Base-by-base conservation (phyloP, 1,284 basidiomycete genomes). In the Naganishia cerealis region DNA sequence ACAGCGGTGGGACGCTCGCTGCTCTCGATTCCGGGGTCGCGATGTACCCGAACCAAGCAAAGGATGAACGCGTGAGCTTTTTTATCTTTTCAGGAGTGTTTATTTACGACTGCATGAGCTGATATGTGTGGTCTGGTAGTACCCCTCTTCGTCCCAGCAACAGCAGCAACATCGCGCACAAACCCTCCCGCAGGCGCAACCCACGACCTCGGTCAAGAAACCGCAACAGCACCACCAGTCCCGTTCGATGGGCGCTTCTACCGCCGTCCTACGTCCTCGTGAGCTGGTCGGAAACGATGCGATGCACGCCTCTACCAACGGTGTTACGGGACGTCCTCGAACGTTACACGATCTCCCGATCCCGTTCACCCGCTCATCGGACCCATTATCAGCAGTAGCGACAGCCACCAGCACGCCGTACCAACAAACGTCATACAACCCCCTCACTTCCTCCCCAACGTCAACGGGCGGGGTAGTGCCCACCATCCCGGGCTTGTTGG, bases 161-260 rank as follows among this genome's bases (percentile, higher is more conserved):
- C 46, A 24, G 7, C n/a, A 50, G 2, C 46, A 50, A 24, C 7
- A n/a, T 8, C 21, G 21, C 46, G 46, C n/a, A 15, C 16, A 2
- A 2, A 46, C 43, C 6, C 43, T 46, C 46, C n/a, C 46, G 21
- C 46, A 24, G 7, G 8, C 21, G 21, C 24, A 50, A 9, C 9
- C 46, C 7, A 12, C 46, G 1, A 33, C 10, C 46, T 8, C 46
- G n/a, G 9, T 21, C 46, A 9, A 18, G 43, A 15, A 50, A 15
- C 46, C 38, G 21, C 33, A 48, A 5, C 61, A 36, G 1, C 61
- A 63, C 52, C 61, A 63, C 21, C 61, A 63, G n/a, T 63, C 61
- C 36, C 61, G 61, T 13, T 63, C 61, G 3, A 63, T 63, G 50
- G 61, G 61, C n/a, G 29, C 61, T n/a, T 54, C 42, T 15, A 38